A percentile compares a stretch with the other conserved stretches of the same genome.
Conservation (phyloP, 2,329 filamentous ascomycete species). For the Fusarium brevicatenulatum region DNA sequence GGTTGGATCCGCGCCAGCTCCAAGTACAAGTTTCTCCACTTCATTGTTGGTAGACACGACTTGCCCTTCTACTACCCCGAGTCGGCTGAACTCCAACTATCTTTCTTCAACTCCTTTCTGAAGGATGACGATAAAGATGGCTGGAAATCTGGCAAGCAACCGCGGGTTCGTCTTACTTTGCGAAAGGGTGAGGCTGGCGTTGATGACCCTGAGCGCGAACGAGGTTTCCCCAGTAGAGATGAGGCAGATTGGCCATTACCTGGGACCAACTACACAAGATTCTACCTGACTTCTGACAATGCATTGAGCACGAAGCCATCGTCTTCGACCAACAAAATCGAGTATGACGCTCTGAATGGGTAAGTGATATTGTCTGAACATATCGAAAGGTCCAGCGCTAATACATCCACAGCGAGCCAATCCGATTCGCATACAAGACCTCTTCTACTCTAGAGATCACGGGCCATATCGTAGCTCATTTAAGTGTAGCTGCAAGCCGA, state of each 20-base stretch:
- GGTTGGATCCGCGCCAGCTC: slow-evolving; percentile 72
- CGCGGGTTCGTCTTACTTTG: slow-evolving; percentile 66
- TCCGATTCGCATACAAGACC: slow-evolving; percentile 67
- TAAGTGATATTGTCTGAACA: slow-evolving; percentile 52
- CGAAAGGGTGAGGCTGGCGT: slow-evolving; percentile 74
- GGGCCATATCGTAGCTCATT: slow-evolving; percentile 70
- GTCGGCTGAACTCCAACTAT: slow-evolving; percentile 72
- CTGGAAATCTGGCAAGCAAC: slow-evolving; percentile 68
- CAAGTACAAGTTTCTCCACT: slow-evolving; percentile 72
- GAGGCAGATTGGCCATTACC: slow-evolving; percentile 75
- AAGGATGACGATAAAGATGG: slow-evolving; percentile 71
- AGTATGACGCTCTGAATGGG: not conserved
- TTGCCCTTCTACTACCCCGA: slow-evolving; percentile 77
- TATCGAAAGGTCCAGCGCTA: slow-evolving; percentile 54
- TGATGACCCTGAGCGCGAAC: slow-evolving; percentile 70
- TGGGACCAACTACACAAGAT: slow-evolving; percentile 70
- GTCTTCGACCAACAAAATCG: not conserved
- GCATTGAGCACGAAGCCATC: slow-evolving; percentile 38
- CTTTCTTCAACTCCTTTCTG: slow-evolving; percentile 76
- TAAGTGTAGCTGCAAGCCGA: slow-evolving; percentile 70
- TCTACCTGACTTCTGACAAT: slow-evolving; percentile 63
- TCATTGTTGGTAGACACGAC: slow-evolving; percentile 76
- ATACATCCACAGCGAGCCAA: slow-evolving; percentile 43
- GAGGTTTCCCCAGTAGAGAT: slow-evolving; percentile 61
- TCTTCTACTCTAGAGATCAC: slow-evolving; percentile 72